Evolutionary conservation across 225 moss, liverwort and hornwort species (phyloP).

Genomic region (Polytrichum commune): DNA sequence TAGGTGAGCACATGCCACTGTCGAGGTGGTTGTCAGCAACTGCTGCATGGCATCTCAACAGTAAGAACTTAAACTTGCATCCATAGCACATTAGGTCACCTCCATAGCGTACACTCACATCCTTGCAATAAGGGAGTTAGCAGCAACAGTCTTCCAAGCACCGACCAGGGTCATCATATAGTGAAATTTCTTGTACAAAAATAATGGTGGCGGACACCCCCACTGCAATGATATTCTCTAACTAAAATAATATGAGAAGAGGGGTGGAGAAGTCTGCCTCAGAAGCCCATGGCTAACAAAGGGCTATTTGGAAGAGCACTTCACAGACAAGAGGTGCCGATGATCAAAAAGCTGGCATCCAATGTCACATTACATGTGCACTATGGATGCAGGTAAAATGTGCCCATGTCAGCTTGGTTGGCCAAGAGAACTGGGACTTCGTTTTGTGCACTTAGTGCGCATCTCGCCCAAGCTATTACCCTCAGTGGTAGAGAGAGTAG

Average conservation of each 20-base stretch:
- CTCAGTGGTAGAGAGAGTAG: slow-evolving; percentile 51
- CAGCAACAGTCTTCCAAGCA: background rate
- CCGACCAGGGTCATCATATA: background rate
- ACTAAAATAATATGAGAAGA: slow-evolving; percentile 1
- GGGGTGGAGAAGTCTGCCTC: background rate
- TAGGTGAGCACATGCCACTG: too few species aligned
- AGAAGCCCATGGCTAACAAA: slow-evolving; percentile 5
- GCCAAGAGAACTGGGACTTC: slow-evolving; percentile 35
- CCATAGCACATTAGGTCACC: too few species aligned
- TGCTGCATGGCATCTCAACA: too few species aligned
- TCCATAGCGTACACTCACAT: background rate
- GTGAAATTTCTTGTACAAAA: slow-evolving; percentile 5
- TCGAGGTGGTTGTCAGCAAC: too few species aligned
- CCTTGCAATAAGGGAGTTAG: slow-evolving; percentile 3
- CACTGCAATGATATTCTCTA: background rate
- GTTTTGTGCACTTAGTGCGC: slow-evolving; percentile 36
- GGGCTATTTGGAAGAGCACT: background rate
- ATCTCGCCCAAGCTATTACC: slow-evolving; percentile 33
- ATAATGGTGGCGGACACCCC: slow-evolving; percentile 3
- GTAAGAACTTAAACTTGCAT: too few species aligned
- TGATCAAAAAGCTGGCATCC: slow-evolving; percentile 13
- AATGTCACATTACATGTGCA: background rate
- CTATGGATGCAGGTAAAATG: slow-evolving; percentile 15
- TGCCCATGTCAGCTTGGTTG: slow-evolving; percentile 22
- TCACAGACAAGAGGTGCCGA: background rate